Conservation (phyloP, 2,329 filamentous ascomycete species). For the Macrophomina pseudophaseolina region DNA sequence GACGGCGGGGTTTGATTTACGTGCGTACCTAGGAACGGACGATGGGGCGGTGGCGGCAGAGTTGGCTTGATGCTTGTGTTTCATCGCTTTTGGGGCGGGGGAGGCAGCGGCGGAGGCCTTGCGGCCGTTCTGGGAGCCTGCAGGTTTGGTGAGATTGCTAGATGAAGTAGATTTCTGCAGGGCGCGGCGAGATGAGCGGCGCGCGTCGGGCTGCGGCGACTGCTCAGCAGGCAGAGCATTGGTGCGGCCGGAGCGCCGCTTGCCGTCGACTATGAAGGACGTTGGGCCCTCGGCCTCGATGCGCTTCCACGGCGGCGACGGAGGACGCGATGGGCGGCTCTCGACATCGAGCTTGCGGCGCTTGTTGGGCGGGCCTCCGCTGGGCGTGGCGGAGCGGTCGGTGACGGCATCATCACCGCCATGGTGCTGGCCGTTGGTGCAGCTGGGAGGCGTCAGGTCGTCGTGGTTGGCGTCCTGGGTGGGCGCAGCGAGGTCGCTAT, state of each 20-base stretch:
- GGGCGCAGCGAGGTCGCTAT: constrained; percentile 28
- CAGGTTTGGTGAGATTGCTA: constrained; percentile 8
- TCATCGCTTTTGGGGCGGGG: background rate
- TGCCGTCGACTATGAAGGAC: constrained; percentile 71
- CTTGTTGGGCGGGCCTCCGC: constrained; percentile 55
- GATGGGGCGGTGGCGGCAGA: constrained; percentile 12
- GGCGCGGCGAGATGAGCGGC: constrained; percentile 29
- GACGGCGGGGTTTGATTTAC: background rate
- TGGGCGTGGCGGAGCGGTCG: constrained; percentile 10
- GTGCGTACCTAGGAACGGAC: constrained; percentile 10
- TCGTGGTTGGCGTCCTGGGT: background rate
- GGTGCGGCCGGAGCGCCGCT: constrained; percentile 65
- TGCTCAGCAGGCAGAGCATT: constrained; percentile 56
- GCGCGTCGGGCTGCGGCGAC: constrained; percentile 52
- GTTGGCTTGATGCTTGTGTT: constrained; percentile 13
- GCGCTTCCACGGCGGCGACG: constrained; percentile 94
- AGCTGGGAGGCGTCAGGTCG: background rate
- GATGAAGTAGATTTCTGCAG: constrained; percentile 24
- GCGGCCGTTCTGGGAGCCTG: constrained; percentile 18
- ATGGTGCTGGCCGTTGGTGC: constrained; percentile 7
- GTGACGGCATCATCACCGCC: constrained; percentile 17
- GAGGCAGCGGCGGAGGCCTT: constrained; percentile 14
- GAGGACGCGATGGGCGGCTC: constrained; percentile 49
- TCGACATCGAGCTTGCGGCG: constrained; percentile 62
- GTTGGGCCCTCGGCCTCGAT: constrained; percentile 84